These are phyloP conservation scores for Yamadazyma diospyri DNA, from an alignment of 1,139 yeast genomes.

Conservation along the genomic window DNA sequence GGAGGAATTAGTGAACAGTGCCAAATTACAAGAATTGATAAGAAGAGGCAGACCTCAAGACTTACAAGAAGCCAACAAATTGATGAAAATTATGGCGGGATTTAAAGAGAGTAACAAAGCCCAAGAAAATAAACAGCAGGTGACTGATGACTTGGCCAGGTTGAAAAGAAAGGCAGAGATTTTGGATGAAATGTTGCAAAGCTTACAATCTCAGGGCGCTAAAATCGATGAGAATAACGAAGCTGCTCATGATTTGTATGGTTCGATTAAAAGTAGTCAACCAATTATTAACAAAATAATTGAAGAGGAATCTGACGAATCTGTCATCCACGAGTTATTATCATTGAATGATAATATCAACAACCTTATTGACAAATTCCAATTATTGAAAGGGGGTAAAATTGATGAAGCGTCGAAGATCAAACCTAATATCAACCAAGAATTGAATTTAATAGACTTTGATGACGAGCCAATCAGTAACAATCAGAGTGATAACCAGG, in stretches of 20 bases:
- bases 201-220: conserved; percentile 45
- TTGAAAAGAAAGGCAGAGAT: conserved; percentile 86
- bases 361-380: conserved; percentile 64
- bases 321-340: conserved; percentile 62
- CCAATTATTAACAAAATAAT: conserved; percentile 86
- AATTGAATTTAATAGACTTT: conserved; percentile 72
- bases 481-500: conserved; percentile 42
- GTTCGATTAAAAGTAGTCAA: conserved; percentile 77
- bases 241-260: conserved; percentile 74
- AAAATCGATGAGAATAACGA: conserved; percentile 56
- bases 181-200: conserved; percentile 79
- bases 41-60: conserved; percentile 96
- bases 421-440: conserved; percentile 37
- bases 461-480: conserved; percentile 50
- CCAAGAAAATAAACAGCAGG: conserved; percentile 64
- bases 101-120: conserved; percentile 76
- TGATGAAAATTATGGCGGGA: conserved; percentile 98
- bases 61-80: conserved; percentile 89
- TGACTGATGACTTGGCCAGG: conserved; percentile 81
- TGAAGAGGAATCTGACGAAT: conserved; percentile 54
- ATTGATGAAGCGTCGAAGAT: conserved; percentile 57
- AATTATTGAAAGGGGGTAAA: conserved; percentile 63
- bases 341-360: conserved; percentile 76
- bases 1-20: conserved; percentile 88
- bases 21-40: conserved; percentile 91